Conservation (phyloP, 371 early-diverging fungal species). For the Syncephalastrum racemosum region DNA sequence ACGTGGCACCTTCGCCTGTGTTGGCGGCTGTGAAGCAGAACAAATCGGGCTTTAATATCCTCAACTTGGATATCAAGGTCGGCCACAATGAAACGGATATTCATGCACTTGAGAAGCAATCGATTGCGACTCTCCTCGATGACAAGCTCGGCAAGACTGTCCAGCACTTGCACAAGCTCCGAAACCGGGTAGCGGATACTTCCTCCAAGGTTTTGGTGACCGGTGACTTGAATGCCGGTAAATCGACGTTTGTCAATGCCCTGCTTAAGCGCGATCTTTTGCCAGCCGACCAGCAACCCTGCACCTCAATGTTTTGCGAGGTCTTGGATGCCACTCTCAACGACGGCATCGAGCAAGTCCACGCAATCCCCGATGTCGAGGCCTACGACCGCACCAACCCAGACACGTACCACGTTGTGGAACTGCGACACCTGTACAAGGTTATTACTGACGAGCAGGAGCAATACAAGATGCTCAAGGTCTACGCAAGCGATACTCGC, state of each 20-base stretch:
- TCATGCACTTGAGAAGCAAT: conserved; percentile 58
- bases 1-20: conserved; percentile 30
- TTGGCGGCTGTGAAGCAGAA: conserved; percentile 26
- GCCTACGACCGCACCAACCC: conserved; percentile 71
- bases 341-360: conserved; percentile 85
- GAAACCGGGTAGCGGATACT: conserved; percentile 83
- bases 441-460: conserved; percentile 62
- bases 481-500: conserved; percentile 79
- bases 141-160: conserved; percentile 64
- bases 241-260: conserved; percentile 96
- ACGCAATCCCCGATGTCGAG: conserved; percentile 72
- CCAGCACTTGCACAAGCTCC: conserved; percentile 79
- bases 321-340: conserved; percentile 87
- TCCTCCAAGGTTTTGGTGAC: conserved; percentile 94
- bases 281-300: conserved; percentile 96
- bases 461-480: conserved; percentile 82
- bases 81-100: conserved; percentile 52
- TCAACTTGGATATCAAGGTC: conserved; percentile 69
- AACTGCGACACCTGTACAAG: conserved; percentile 59
- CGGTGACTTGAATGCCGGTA: conserved; percentile 97
- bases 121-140: conserved; percentile 71
- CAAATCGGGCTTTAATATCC: conserved; percentile 42
- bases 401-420: conserved; percentile 71
- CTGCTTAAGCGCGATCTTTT: conserved; percentile 84
- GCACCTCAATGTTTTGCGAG: conserved; percentile 93